Conservation (phyloP, 306 rosid genomes). For the Parietaria judaica region DNA sequence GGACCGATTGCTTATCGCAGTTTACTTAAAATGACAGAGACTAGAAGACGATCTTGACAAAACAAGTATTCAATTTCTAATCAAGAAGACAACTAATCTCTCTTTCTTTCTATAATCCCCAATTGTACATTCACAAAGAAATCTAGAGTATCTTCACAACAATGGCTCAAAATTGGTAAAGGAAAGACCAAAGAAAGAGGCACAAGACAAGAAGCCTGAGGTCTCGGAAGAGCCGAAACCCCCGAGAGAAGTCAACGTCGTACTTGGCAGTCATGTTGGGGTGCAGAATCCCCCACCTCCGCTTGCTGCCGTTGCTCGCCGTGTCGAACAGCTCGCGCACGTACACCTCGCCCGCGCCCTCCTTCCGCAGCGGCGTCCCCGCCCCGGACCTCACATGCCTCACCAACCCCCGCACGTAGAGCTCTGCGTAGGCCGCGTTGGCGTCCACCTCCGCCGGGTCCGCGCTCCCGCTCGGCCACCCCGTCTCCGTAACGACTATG, state of each 20-base stretch:
- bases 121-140: too few relatives aligned
- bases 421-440: constrained; percentile 53
- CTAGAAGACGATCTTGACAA: too few relatives aligned
- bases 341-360: constrained; percentile 49
- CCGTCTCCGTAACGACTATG: constrained; percentile 66
- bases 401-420: constrained; percentile 57
- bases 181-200: neutral
- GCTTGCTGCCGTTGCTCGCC: constrained; percentile 8
- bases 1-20: too few relatives aligned
- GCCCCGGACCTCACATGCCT: constrained; percentile 48
- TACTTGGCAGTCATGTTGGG: constrained; percentile 62
- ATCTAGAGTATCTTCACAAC: neutral
- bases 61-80: too few relatives aligned
- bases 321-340: constrained; percentile 66
- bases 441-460: constrained; percentile 48
- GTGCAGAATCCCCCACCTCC: constrained; percentile 67
- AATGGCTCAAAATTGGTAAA: neutral
- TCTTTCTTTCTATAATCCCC: too few relatives aligned
- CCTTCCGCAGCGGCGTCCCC: constrained; percentile 66
- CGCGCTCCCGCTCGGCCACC: constrained; percentile 66
- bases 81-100: too few relatives aligned
- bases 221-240: neutral
- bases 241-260: constrained; percentile 45
- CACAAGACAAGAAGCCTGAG: neutral
- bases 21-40: too few relatives aligned